Conservation (phyloP, 371 early-diverging fungal species). For the Lichtheimia ramosa region DNA sequence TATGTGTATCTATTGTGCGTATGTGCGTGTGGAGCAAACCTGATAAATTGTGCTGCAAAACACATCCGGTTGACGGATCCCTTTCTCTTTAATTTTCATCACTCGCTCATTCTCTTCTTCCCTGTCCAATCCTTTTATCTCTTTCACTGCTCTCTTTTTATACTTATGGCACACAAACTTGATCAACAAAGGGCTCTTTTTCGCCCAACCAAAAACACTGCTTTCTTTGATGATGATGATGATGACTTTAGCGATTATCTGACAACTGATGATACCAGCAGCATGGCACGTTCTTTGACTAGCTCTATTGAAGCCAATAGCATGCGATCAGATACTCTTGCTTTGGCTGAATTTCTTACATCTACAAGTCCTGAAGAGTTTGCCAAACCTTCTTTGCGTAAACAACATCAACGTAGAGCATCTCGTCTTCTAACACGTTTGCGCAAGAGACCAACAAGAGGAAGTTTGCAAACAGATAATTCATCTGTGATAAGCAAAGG, state of each 20-base stretch:
- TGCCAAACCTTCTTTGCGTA: constrained; percentile 5
- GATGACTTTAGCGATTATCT: constrained; percentile 13
- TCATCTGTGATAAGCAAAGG: constrained; percentile 2
- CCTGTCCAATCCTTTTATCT: constrained; percentile 3
- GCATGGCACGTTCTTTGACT: constrained; percentile 2
- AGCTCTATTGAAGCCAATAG: constrained; percentile 2
- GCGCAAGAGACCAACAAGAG: constrained; percentile 25
- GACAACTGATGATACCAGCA: constrained; percentile 15
- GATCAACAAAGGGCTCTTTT: constrained; percentile 15
- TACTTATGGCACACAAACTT: constrained; percentile 14
- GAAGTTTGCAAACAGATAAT: background rate
- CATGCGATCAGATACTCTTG: constrained; percentile 20
- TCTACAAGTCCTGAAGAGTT: constrained; percentile 43
- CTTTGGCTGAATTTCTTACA: constrained; percentile 37
- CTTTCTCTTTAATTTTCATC: constrained; percentile 7
- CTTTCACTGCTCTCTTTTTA: constrained; percentile 2
- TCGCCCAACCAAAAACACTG: constrained; percentile 13
- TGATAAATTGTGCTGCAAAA: background rate
- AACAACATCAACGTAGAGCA: constrained; percentile 26
- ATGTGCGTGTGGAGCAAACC: background rate
- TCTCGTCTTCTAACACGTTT: constrained; percentile 28
- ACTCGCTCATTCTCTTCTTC: constrained; percentile 1
- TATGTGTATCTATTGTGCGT: background rate
- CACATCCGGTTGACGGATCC: background rate
- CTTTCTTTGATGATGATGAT: constrained; percentile 25